phyloP scores from a whole-genome alignment of 2,329 filamentous ascomycete genomes.

The Aspergillus terreus region DNA sequence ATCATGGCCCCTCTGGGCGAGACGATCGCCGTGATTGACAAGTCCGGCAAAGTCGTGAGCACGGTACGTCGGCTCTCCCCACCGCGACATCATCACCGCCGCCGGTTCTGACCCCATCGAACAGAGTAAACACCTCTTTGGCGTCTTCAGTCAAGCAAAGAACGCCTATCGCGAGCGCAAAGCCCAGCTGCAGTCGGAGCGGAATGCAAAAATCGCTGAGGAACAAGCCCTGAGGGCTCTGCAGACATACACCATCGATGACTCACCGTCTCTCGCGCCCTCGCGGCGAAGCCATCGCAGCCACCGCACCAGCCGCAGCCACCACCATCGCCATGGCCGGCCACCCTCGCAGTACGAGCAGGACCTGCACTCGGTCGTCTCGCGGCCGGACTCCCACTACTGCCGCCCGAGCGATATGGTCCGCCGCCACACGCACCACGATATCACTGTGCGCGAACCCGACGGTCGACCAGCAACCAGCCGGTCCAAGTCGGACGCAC shows the following conservation, averaged over 20 bases:
- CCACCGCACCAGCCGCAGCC: slow-evolving; percentile 28
- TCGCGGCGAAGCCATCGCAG: slow-evolving; percentile 39
- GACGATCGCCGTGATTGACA: slow-evolving; percentile 86
- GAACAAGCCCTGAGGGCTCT: slow-evolving; percentile 58
- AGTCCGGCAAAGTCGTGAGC: slow-evolving; percentile 84
- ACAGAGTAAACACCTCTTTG: slow-evolving; percentile 84
- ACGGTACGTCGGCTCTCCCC: slow-evolving; percentile 57
- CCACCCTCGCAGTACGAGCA: slow-evolving; percentile 26
- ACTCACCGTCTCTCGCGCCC: slow-evolving; percentile 42
- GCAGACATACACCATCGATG: slow-evolving; percentile 48
- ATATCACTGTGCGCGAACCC: slow-evolving; percentile 26
- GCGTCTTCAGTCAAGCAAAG: slow-evolving; percentile 89
- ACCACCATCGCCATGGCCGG: slow-evolving; percentile 6
- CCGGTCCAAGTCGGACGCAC: slow-evolving; percentile 30
- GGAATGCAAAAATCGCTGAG: slow-evolving; percentile 57
- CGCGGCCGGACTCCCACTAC: slow-evolving; percentile 19
- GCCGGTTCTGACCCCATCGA: slow-evolving; percentile 4
- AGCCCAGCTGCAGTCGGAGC: slow-evolving; percentile 70
- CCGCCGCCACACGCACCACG: slow-evolving; percentile 39
- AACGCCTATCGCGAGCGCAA: slow-evolving; percentile 85
- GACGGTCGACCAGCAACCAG: slow-evolving; percentile 17
- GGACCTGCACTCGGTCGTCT: slow-evolving; percentile 24
- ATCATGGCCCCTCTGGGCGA: slow-evolving; percentile 48
- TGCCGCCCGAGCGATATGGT: slow-evolving; percentile 21
- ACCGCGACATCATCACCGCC: neutral